Conservation (phyloP, 2,329 filamentous ascomycete genomes). For the Trichoderma lentiforme region DNA sequence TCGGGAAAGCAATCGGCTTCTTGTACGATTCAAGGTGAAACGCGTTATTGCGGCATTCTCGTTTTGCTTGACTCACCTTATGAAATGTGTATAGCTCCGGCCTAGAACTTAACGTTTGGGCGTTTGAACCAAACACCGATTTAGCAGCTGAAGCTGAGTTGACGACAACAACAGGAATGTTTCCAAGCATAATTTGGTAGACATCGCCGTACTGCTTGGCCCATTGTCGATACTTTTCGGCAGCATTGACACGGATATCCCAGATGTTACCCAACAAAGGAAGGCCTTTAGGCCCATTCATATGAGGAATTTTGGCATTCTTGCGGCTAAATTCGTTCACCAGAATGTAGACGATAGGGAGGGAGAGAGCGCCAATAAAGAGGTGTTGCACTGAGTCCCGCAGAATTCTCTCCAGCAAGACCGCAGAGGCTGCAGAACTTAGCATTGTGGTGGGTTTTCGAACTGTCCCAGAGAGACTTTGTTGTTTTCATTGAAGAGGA, state of each 20-base stretch:
- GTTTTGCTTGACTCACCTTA: not conserved
- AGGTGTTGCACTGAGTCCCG: not conserved
- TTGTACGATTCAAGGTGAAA: not conserved
- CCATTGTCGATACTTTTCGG: slow-evolving; percentile 56
- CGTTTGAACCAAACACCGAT: not conserved
- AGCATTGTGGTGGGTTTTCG: not conserved
- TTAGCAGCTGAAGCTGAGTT: not conserved
- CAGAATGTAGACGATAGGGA: not conserved
- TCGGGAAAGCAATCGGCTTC: not conserved
- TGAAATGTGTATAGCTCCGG: not conserved
- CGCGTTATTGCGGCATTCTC: not conserved
- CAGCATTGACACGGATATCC: slow-evolving; percentile 53
- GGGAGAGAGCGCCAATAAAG: not conserved
- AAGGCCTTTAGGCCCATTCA: slow-evolving; percentile 48
- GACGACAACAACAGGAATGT: slow-evolving; percentile 36
- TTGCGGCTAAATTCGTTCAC: not conserved
- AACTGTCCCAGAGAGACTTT: not conserved
- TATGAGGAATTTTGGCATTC: slow-evolving; percentile 41
- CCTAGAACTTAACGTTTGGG: not conserved
- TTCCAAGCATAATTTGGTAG: slow-evolving; percentile 57
- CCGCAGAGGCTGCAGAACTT: not conserved
- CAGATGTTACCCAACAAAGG: slow-evolving; percentile 55
- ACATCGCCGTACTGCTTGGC: slow-evolving; percentile 46
- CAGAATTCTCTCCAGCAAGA: not conserved
- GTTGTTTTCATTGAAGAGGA: not conserved